A percentile compares a stretch with the other conserved stretches of the same genome.
Evolutionary conservation across 257 asterid genomes (phyloP).

Genomic region (Gardenia jasminoides): DNA sequence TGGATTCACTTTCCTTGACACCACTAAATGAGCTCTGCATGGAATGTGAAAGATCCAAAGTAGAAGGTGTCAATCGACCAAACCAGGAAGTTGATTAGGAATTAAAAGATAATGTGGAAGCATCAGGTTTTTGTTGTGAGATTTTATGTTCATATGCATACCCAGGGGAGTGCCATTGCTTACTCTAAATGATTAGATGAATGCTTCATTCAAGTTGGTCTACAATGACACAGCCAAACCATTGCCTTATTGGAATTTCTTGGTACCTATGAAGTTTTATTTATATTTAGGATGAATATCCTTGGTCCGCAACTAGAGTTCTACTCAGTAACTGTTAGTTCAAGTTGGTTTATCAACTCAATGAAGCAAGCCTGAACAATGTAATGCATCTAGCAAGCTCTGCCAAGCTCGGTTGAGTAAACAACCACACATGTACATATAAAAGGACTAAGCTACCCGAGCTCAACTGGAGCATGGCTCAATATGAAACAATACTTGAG

Average conservation of each 20-base stretch:
- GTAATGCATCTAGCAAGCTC: not conserved
- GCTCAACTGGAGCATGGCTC: not conserved
- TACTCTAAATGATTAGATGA: not conserved
- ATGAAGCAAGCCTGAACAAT: no score
- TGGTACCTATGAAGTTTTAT: not conserved
- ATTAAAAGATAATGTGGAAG: not conserved
- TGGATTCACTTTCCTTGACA: conserved; percentile 24
- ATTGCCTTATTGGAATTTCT: not conserved
- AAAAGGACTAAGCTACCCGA: not conserved
- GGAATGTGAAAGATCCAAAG: not conserved
- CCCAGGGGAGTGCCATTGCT: not conserved
- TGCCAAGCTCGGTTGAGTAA: not conserved
- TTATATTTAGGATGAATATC: not conserved
- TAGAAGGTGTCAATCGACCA: not conserved
- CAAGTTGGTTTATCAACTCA: not conserved
- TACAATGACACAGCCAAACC: not conserved
- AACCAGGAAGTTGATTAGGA: not conserved
- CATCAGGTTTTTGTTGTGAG: not conserved
- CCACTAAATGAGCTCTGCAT: conserved; percentile 34
- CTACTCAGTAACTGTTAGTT: no score
- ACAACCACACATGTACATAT: not conserved
- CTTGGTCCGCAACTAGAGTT: not conserved
- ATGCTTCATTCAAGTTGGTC: not conserved
- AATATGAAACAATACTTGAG: no score
- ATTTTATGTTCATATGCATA: not conserved